These are phyloP conservation scores for Rhodomyrtus tomentosa DNA, from an alignment of 345 rosid genomes.

Conservation along the genomic window DNA sequence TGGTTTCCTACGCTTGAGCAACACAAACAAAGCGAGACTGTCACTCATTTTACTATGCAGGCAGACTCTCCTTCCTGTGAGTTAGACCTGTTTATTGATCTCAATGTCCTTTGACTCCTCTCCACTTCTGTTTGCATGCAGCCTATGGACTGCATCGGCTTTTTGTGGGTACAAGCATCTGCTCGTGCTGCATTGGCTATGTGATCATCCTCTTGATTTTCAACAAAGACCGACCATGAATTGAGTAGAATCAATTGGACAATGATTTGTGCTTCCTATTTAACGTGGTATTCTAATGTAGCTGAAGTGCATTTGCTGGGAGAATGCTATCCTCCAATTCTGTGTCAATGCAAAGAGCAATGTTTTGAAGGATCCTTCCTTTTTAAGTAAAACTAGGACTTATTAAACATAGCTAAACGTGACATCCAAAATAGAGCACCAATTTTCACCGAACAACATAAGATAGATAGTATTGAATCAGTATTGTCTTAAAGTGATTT, in stretches of 20 bases:
- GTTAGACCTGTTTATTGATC: background rate
- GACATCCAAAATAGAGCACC: background rate
- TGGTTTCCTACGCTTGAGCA: background rate
- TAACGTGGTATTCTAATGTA: background rate
- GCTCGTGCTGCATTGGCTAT: background rate
- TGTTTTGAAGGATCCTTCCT: background rate
- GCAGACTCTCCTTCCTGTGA: background rate
- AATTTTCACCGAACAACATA: background rate
- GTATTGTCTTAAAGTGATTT: background rate
- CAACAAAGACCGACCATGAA: background rate
- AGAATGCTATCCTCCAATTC: background rate
- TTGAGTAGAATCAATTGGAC: background rate
- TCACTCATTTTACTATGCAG: background rate
- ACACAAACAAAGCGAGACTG: background rate
- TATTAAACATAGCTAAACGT: background rate
- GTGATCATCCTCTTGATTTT: background rate
- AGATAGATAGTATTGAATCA: background rate
- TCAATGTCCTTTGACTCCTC: background rate
- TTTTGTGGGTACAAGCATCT: background rate
- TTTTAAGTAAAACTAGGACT: background rate
- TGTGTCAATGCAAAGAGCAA: background rate
- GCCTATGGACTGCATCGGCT: background rate
- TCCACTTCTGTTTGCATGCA: background rate
- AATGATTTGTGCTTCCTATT: background rate
- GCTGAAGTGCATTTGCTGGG: background rate